Conservation (phyloP, 1,139 yeast species). For the Groenewaldozyma auringiensis region DNA sequence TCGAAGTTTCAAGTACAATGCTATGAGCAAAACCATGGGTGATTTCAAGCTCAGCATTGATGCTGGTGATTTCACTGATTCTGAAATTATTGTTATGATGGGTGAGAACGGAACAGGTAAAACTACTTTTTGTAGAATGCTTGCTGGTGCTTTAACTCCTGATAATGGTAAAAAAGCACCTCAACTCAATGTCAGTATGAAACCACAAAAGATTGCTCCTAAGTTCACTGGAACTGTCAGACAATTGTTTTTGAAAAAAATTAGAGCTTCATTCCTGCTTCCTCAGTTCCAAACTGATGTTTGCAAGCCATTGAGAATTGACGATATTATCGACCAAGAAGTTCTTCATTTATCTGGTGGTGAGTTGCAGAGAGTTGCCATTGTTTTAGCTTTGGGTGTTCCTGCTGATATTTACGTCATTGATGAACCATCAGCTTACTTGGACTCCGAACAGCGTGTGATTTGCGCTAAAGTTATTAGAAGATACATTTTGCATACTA, state of each 20-base stretch:
- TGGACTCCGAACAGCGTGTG: conserved; percentile 99
- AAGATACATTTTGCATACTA: conserved; percentile 90
- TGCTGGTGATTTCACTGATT: conserved; percentile 86
- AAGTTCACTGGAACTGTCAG: conserved; percentile 97
- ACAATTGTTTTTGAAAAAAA: conserved; percentile 92
- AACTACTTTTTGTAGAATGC: conserved; percentile 89
- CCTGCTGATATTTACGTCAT: conserved; percentile 94
- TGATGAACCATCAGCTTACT: conserved; percentile 97
- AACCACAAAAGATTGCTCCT: conserved; percentile 98
- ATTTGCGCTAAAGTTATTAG: conserved; percentile 97
- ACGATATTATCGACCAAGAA: conserved; percentile 92
- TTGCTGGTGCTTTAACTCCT: conserved; percentile 88
- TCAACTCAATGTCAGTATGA: conserved; percentile 87
- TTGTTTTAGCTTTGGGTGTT: conserved; percentile 85
- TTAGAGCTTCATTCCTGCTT: conserved; percentile 85
- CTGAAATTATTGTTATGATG: conserved; percentile 98
- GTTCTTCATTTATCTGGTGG: conserved; percentile 98
- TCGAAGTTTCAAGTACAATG: conserved; percentile 68
- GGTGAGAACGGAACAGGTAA: conserved; percentile 99
- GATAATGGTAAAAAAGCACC: conserved; percentile 77
- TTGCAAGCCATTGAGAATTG: conserved; percentile 88
- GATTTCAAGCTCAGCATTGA: conserved; percentile 80
- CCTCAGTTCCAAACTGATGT: conserved; percentile 99
- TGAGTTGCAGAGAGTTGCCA: conserved; percentile 98
- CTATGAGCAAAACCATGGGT: conserved; percentile 87